Percentiles rank a stretch among this genome's conserved stretches.
Conservation (phyloP, 2,329 filamentous ascomycete species). For the Trichoderma cornu-damae region DNA sequence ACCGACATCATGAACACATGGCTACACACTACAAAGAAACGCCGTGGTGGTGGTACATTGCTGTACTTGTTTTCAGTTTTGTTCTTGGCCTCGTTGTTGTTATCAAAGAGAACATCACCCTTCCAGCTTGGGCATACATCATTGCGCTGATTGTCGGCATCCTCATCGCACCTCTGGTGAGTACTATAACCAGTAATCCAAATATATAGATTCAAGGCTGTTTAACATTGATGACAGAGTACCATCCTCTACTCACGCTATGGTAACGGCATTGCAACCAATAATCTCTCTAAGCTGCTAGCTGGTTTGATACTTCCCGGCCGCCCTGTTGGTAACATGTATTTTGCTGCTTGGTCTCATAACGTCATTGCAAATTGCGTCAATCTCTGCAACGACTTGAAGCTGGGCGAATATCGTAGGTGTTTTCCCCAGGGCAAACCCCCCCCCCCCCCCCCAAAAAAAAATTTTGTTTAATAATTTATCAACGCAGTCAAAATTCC, state of each 20-base stretch:
- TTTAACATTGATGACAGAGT: conserved; percentile 35
- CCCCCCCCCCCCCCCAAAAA: too few species aligned
- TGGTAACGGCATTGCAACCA: conserved; percentile 54
- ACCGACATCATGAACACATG: conserved; percentile 51
- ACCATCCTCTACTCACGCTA: conserved; percentile 47
- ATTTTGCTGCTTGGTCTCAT: conserved; percentile 55
- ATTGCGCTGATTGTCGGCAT: conserved; percentile 30
- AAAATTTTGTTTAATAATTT: conserved; percentile 23
- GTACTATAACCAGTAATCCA: conserved; percentile 9
- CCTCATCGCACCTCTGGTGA: conserved; percentile 47
- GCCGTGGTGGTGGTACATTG: conserved; percentile 35
- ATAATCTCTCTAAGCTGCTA: conserved; percentile 54
- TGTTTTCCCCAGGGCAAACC: too few species aligned
- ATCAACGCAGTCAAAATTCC: conserved; percentile 46
- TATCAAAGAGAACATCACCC: conserved; percentile 34
- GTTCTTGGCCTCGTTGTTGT: conserved; percentile 33
- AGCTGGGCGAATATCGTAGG: conserved; percentile 55
- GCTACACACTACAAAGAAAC: conserved; percentile 47
- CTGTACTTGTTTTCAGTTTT: conserved; percentile 30
- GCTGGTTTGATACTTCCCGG: conserved; percentile 48
- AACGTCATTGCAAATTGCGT: conserved; percentile 49
- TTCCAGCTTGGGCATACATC: conserved; percentile 35
- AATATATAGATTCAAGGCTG: neutral
- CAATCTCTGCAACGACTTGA: conserved; percentile 48
- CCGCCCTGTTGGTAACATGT: conserved; percentile 52